A percentile compares a stretch with the other conserved stretches of the same genome.
phyloP scores from a whole-genome alignment of 2,329 filamentous ascomycete genomes.

The Corinectria fuckeliana region DNA sequence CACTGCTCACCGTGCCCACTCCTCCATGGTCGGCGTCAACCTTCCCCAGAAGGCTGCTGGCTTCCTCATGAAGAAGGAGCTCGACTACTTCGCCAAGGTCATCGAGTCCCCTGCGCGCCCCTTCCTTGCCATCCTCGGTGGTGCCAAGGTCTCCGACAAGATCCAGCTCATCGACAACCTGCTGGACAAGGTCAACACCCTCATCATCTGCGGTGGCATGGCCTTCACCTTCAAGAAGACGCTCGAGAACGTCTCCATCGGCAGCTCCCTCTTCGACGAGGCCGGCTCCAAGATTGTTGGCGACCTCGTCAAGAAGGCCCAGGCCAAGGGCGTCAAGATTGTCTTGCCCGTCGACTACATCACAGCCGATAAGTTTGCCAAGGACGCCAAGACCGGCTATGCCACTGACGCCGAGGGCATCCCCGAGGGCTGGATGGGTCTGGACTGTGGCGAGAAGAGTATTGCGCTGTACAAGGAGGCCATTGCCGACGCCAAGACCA shows the following conservation, averaged over 20 bases:
- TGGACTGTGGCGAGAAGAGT: conserved; percentile 91
- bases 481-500: conserved; percentile 89
- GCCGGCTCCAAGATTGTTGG: conserved; percentile 90
- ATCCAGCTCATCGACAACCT: conserved; percentile 99
- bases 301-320: conserved; percentile 90
- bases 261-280: conserved; percentile 91
- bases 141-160: conserved; percentile 99
- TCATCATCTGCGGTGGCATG: conserved; percentile 97
- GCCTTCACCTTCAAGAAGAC: conserved; percentile 99
- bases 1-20: conserved; percentile 97
- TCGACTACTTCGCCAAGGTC: conserved; percentile 98
- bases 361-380: conserved; percentile 92
- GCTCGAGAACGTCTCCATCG: conserved; percentile 88
- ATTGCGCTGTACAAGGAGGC: conserved; percentile 87
- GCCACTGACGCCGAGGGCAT: conserved; percentile 90
- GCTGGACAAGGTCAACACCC: conserved; percentile 94
- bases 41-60: conserved; percentile 96
- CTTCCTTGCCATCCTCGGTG: conserved; percentile 98
- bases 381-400: conserved; percentile 79
- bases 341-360: conserved; percentile 95
- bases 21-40: conserved; percentile 97
- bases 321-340: conserved; percentile 94
- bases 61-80: conserved; percentile 99
- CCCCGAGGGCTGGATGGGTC: conserved; percentile 96
- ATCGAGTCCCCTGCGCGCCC: conserved; percentile 92